Base-by-base conservation (phyloP, 495 filamentous ascomycete genomes). In the Pseudoneurospora amorphoporcata region DNA sequence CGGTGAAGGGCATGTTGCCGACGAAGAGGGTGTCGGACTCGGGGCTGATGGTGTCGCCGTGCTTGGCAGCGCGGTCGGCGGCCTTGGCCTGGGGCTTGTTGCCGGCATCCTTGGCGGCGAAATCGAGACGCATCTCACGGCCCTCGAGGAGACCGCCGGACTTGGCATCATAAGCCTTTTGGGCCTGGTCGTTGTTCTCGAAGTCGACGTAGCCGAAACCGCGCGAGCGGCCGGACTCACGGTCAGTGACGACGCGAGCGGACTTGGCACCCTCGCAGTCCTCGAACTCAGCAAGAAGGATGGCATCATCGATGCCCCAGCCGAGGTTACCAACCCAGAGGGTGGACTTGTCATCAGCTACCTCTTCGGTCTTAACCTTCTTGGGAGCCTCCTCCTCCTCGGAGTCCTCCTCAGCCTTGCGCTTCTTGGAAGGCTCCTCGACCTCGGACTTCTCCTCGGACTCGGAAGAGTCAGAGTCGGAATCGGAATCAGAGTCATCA, bases 121-220 rank as follows among this genome's bases (percentile, higher is more conserved):
- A 97, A 86, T 99, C 95, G 58, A 98, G 87, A 84, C 95, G 94
- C 82, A 97, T 86, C 70, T 85, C 83, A 74, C 95, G 96, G 72
- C 92, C 92, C 78, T 98, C 94, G 72, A 98, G 83, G 72, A 92
- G 88, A 70, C 88, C 80, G 71, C 89, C 93, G 80, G 92, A 90
- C 92, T 92, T 97, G 75, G 85, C 91, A 70, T 90, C 87, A 73
- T 90, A 89, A 74, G 96, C 96, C 81, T 90, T 90, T 76, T 89
- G 86, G 37, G 93, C 93, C 79, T 87, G 86, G 65, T 88, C 88
- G 75, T 87, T 83, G 72, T 83, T 88, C 77, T 85, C 84, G 83
- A 93, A 99, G 84, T 99, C 95, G 74, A 98, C 94, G 80, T 98
- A 99, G 75, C 96, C 95, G 83, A 96, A 99, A 75, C 95, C 95